phyloP scores from a whole-genome alignment of 495 filamentous ascomycete species.

The Baudoinia panamericana region DNA sequence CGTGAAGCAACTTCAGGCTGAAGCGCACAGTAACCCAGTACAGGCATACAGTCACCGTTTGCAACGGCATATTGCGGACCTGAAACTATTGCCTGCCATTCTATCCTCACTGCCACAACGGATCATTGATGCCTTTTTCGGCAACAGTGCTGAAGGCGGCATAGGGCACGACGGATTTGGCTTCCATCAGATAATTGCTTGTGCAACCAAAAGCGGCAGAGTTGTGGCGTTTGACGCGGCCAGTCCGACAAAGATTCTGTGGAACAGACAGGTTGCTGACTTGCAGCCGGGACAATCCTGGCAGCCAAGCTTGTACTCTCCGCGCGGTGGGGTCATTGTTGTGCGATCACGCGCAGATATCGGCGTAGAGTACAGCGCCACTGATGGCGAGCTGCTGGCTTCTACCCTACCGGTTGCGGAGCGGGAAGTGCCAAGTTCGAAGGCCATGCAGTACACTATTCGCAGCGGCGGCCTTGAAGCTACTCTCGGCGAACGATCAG shows the following conservation, averaged over 20 bases:
- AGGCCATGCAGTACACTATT: constrained; percentile 22
- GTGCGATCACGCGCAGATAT: background rate
- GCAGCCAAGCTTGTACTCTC: constrained; percentile 3
- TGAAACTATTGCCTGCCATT: constrained; percentile 66
- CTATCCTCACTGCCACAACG: constrained; percentile 33
- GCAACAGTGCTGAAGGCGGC: constrained; percentile 36
- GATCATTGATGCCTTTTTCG: constrained; percentile 55
- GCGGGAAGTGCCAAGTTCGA: background rate
- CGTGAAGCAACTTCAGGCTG: constrained; percentile 66
- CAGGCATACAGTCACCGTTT: constrained; percentile 79
- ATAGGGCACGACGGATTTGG: constrained; percentile 68
- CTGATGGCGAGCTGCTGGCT: constrained; percentile 4
- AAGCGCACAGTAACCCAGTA: constrained; percentile 66
- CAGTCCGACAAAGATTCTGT: constrained; percentile 59
- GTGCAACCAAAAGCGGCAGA: constrained; percentile 69
- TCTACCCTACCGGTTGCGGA: background rate
- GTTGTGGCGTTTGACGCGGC: constrained; percentile 68
- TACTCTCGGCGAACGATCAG: constrained; percentile 6
- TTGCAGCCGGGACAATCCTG: constrained; percentile 3
- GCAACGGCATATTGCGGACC: constrained; percentile 65
- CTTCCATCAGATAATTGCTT: constrained; percentile 65
- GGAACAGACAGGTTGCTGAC: constrained; percentile 34
- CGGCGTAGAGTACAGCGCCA: constrained; percentile 9
- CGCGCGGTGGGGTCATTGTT: constrained; percentile 1
- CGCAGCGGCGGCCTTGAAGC: constrained; percentile 23